phyloP scores from a whole-genome alignment of 2,329 filamentous ascomycete species.

The Talaromyces sp. region DNA sequence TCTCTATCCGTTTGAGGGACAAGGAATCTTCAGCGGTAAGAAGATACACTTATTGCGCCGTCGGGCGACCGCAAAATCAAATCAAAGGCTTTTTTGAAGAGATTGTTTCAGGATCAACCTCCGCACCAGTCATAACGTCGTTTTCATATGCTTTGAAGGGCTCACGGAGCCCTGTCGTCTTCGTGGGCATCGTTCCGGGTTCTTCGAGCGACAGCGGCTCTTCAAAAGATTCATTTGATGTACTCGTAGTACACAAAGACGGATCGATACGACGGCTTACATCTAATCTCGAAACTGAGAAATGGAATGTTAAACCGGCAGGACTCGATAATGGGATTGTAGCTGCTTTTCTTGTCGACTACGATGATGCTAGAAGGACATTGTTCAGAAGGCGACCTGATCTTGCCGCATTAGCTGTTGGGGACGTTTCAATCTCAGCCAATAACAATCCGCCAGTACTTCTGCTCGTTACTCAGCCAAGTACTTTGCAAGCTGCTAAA shows the following conservation, averaged over 20 bases:
- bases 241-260: slow-evolving; percentile 42
- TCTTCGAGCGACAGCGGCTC: slow-evolving; percentile 21
- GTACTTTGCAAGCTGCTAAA: slow-evolving; percentile 29
- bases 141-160: slow-evolving; percentile 35
- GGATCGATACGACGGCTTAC: slow-evolving; percentile 39
- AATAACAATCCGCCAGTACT: slow-evolving; percentile 33
- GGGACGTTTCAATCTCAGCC: slow-evolving; percentile 25
- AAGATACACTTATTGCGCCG: slow-evolving; percentile 54
- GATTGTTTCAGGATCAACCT: slow-evolving; percentile 27
- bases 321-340: slow-evolving; percentile 30
- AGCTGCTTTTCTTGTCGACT: slow-evolving; percentile 35
- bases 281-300: slow-evolving; percentile 35
- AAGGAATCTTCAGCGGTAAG: slow-evolving; percentile 40
- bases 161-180: slow-evolving; percentile 34
- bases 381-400: slow-evolving; percentile 39
- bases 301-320: slow-evolving; percentile 36
- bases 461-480: slow-evolving; percentile 37
- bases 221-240: slow-evolving; percentile 29
- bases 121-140: slow-evolving; percentile 35
- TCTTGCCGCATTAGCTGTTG: slow-evolving; percentile 32
- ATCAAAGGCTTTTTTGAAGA: slow-evolving; percentile 54
- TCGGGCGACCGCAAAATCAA: slow-evolving; percentile 45
- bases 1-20: slow-evolving; percentile 52
- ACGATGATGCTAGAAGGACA: slow-evolving; percentile 38
- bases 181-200: slow-evolving; percentile 35